phyloP scores from a whole-genome alignment of 768 basidiomycete genomes.

The Phlebiopsis gigantea region DNA sequence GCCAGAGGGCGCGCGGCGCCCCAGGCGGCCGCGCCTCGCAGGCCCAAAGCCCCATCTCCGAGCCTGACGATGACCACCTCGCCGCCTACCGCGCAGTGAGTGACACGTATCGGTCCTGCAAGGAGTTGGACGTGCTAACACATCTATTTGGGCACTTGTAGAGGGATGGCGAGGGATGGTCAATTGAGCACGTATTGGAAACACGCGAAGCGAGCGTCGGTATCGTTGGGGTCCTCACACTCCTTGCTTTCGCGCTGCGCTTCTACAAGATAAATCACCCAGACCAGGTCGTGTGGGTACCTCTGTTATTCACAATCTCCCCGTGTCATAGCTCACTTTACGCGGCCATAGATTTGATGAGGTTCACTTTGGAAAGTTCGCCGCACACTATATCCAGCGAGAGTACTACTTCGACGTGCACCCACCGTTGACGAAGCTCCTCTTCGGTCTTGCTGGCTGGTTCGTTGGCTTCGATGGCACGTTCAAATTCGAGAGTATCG shows the following conservation, averaged over 20 bases:
- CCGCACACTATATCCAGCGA: conserved; percentile 85
- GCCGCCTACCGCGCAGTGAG: conserved; percentile 5
- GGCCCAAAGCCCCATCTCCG: neutral
- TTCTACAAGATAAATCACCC: conserved; percentile 95
- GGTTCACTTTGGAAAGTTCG: conserved; percentile 98
- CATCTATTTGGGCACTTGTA: conserved; percentile 9
- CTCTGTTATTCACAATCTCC: neutral
- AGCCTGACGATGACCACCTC: conserved; percentile 12
- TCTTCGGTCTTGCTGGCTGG: conserved; percentile 94
- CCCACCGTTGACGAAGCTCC: conserved; percentile 92
- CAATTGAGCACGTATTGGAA: conserved; percentile 58
- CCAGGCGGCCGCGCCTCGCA: neutral
- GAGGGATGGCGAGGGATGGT: conserved; percentile 46
- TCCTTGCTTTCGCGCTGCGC: conserved; percentile 74
- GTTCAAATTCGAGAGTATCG: conserved; percentile 93
- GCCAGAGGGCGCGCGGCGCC: conserved; percentile 6
- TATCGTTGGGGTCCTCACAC: conserved; percentile 61
- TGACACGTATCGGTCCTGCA: conserved; percentile 12
- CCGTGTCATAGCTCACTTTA: neutral
- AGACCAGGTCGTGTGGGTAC: conserved; percentile 81
- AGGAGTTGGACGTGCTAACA: neutral
- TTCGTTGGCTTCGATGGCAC: conserved; percentile 93
- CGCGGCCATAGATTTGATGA: conserved; percentile 74
- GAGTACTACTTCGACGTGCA: conserved; percentile 99
- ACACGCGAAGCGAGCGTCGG: conserved; percentile 55